Base-by-base conservation (phyloP, 1,284 basidiomycete genomes). In the Ganoderma lingzhi region DNA sequence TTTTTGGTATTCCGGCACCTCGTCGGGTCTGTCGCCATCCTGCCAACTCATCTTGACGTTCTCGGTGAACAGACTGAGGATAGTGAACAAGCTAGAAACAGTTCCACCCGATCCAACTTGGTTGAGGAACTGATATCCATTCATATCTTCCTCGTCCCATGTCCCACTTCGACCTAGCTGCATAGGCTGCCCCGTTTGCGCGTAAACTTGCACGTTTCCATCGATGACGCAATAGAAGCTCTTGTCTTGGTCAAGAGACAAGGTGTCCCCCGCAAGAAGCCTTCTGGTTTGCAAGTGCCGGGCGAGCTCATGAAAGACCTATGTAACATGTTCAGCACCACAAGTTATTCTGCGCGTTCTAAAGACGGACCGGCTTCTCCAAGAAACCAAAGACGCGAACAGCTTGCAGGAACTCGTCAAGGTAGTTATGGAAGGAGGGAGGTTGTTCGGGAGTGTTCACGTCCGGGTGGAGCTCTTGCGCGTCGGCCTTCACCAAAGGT, bases 201-300 rank as follows among this genome's bases (percentile, higher is more conserved):
- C 94, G 77, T 92, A 97, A 1, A 96, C 93, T 76, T 95, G 93
- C 10, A 94, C 93, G 68, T 87, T 92, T 6, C 96, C 96, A 79
- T 98, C 96, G 28, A 98, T 92, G 35, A 98, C 96, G 78, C 96
- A 97, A 81, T 97, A 98, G 80, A 98, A 98, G 70, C 93, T 96
- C 76, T 94, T 94, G 81, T 97, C 95, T 74, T 95, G 90, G 75
- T 97, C 94, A 6, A 98, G 86, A n/a, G 93, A 92, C 70, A 97
- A 86, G 63, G 92, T 95, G 79, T 98, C 92, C 64, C 96, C 96
- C 1, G 96, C 97, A 65, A 97, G 93, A 37, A 98, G 84, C 23
- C 96, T 85, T 71, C 95, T 87, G 0, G 97, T 98, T 80, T 98
- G 96, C 23, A 98, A 83, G 81, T 98, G 96, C 63, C 96, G 86